phyloP scores from a whole-genome alignment of 371 early-diverging fungal genomes.

The Mycotypha africana region DNA sequence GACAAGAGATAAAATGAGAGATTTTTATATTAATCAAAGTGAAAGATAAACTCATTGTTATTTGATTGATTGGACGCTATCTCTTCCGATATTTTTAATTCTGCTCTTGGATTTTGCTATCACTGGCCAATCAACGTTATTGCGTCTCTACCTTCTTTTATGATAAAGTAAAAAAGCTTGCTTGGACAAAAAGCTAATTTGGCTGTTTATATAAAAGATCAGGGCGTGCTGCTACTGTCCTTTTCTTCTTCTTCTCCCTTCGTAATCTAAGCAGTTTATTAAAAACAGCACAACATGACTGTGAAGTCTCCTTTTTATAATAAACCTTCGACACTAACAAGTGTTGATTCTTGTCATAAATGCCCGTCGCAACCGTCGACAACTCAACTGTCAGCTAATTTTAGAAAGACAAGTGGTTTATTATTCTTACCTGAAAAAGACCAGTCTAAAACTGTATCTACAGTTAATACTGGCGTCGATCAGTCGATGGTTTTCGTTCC shows the following conservation, averaged over 20 bases:
- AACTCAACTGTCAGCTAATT: no score
- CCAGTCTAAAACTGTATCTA: constrained; percentile 33
- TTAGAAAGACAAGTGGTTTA: constrained; percentile 5
- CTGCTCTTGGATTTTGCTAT: constrained; percentile 2
- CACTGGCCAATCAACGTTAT: constrained; percentile 8
- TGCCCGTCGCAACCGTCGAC: constrained; percentile 29
- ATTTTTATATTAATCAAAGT: no score
- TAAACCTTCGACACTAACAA: constrained; percentile 47
- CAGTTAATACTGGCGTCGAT: constrained; percentile 40
- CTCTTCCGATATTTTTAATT: constrained; percentile 6
- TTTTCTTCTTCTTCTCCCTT: no score
- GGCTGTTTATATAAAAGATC: no score
- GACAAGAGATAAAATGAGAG: background rate
- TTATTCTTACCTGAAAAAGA: constrained; percentile 18
- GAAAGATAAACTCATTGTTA: background rate
- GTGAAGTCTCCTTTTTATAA: constrained; percentile 50
- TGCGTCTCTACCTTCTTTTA: no score
- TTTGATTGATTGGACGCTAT: constrained; percentile 6
- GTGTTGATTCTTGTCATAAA: constrained; percentile 50
- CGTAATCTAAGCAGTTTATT: background rate
- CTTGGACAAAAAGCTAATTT: no score
- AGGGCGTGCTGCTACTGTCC: no score
- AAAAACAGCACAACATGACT: constrained; percentile 37
- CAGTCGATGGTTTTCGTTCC: constrained; percentile 26
- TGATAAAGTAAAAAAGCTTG: no score